Conservation (phyloP, 2,329 filamentous ascomycete genomes). For the Didymella segeticola region DNA sequence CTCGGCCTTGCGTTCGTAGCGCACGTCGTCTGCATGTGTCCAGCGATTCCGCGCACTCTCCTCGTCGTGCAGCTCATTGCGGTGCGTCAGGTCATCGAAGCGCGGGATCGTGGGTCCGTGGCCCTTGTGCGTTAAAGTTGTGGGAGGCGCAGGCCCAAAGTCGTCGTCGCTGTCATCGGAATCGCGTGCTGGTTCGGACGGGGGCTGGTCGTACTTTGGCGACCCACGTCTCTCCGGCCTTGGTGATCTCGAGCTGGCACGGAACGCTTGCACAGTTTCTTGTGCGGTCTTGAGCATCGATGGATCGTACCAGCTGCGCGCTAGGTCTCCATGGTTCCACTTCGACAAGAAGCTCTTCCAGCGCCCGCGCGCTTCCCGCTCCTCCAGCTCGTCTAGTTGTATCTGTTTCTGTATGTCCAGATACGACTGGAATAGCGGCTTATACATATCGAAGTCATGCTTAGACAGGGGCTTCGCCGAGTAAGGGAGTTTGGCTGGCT, state of each 20-base stretch:
- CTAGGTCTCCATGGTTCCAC: slow-evolving; percentile 88
- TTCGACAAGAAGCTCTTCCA: slow-evolving; percentile 94
- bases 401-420: slow-evolving; percentile 86
- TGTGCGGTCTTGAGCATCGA: slow-evolving; percentile 66
- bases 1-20: slow-evolving; percentile 68
- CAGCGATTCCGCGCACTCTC: slow-evolving; percentile 59
- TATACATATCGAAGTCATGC: slow-evolving; percentile 69
- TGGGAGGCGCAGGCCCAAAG: slow-evolving; percentile 60
- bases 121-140: slow-evolving; percentile 35
- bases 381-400: slow-evolving; percentile 70
- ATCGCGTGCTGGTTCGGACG: neutral
- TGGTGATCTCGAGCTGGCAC: slow-evolving; percentile 16
- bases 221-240: slow-evolving; percentile 27
- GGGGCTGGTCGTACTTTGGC: slow-evolving; percentile 21
- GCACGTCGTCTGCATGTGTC: slow-evolving; percentile 60
- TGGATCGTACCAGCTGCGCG: slow-evolving; percentile 93
- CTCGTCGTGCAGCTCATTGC: slow-evolving; percentile 64
- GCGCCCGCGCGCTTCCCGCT: slow-evolving; percentile 77
- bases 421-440: slow-evolving; percentile 80
- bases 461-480: slow-evolving; percentile 71
- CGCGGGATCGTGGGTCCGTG: slow-evolving; percentile 71
- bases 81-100: slow-evolving; percentile 73
- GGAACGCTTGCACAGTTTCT: slow-evolving; percentile 36
- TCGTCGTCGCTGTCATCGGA: slow-evolving; percentile 50
- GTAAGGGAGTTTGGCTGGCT: slow-evolving; percentile 64